Evolutionary conservation across 2,329 filamentous ascomycete species (phyloP).

Genomic region (Cordyceps cateniannulata): DNA sequence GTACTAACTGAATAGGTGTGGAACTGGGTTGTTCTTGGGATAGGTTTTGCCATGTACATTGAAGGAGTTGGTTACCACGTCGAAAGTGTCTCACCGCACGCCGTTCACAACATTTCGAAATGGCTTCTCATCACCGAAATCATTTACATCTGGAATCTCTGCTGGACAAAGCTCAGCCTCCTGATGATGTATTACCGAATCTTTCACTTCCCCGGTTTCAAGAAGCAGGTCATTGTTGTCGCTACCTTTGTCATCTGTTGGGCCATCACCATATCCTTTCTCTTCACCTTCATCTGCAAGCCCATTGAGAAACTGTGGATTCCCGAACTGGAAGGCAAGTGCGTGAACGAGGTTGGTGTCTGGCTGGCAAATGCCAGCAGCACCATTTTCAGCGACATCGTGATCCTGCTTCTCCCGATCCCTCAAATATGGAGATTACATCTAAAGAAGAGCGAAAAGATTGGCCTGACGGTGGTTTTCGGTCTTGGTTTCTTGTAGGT

Average conservation of each 20-base stretch:
- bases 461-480: conserved; percentile 38
- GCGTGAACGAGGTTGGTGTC: conserved; percentile 42
- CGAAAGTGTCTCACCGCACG: conserved; percentile 26
- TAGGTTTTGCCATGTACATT: conserved; percentile 41
- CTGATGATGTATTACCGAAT: conserved; percentile 48
- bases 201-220: conserved; percentile 39
- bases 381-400: conserved; percentile 40
- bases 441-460: conserved; percentile 33
- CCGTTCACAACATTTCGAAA: conserved; percentile 40
- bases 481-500: conserved; percentile 37
- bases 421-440: conserved; percentile 38
- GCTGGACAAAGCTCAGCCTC: conserved; percentile 43
- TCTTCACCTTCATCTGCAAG: conserved; percentile 46
- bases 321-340: conserved; percentile 35
- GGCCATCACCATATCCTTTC: conserved; percentile 40
- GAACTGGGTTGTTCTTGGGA: conserved; percentile 37
- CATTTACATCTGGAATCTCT: conserved; percentile 41
- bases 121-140: conserved; percentile 41
- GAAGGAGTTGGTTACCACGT: conserved; percentile 42
- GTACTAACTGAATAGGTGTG: conserved; percentile 24
- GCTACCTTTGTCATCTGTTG: conserved; percentile 38
- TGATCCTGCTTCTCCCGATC: conserved; percentile 38
- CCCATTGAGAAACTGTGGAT: conserved; percentile 45
- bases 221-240: conserved; percentile 33
- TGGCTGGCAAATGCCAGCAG: conserved; percentile 45